A percentile compares a stretch with the other conserved stretches of the same genome.
Evolutionary conservation across 2,329 filamentous ascomycete genomes (phyloP).

Genomic region (Emergomyces africanus): DNA sequence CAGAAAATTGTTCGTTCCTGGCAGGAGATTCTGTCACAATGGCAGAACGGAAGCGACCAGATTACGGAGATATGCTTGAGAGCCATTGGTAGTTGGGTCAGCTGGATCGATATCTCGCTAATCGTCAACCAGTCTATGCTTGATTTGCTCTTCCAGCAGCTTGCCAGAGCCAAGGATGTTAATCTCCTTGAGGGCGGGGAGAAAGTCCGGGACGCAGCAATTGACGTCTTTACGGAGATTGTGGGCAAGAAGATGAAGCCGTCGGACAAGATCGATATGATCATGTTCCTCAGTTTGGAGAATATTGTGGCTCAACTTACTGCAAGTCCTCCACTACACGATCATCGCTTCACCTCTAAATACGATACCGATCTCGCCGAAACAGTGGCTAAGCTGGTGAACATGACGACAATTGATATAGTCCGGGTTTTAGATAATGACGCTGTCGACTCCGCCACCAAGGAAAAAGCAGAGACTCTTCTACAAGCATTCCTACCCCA

Average conservation of each 20-base stretch:
- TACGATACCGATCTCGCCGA: slow-evolving; percentile 96
- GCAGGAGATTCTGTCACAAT: slow-evolving; percentile 78
- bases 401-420: slow-evolving; percentile 75
- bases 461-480: slow-evolving; percentile 64
- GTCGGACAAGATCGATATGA: slow-evolving; percentile 85
- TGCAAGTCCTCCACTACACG: slow-evolving; percentile 64
- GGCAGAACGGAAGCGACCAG: slow-evolving; percentile 54
- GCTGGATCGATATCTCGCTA: slow-evolving; percentile 94
- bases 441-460: slow-evolving; percentile 45
- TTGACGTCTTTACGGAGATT: slow-evolving; percentile 91
- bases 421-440: slow-evolving; percentile 72
- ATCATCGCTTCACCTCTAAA: slow-evolving; percentile 64
- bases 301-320: slow-evolving; percentile 79
- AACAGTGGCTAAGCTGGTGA: slow-evolving; percentile 88
- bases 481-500: slow-evolving; percentile 75
- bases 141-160: slow-evolving; percentile 69
- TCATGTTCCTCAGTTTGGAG: slow-evolving; percentile 75
- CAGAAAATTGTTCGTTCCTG: slow-evolving; percentile 78
- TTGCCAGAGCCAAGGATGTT: slow-evolving; percentile 57
- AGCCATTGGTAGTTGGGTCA: slow-evolving; percentile 93
- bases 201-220: slow-evolving; percentile 75
- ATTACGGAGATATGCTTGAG: slow-evolving; percentile 81
- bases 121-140: slow-evolving; percentile 87
- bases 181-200: slow-evolving; percentile 57
- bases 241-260: slow-evolving; percentile 97